phyloP scores from a whole-genome alignment of 805 yeast genomes.

The Priceomyces castillae region DNA sequence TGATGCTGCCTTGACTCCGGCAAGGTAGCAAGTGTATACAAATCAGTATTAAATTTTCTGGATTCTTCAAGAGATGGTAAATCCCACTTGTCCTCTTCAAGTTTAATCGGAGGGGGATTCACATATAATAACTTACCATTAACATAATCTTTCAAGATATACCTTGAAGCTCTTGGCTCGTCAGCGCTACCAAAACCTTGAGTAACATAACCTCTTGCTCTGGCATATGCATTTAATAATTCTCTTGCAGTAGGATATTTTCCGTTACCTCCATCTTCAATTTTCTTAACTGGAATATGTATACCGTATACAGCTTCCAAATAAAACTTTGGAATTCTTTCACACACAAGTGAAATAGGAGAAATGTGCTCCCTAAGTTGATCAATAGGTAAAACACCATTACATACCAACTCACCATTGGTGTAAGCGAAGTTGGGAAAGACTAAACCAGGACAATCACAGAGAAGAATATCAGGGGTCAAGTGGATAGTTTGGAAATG shows the following conservation, averaged over 20 bases:
- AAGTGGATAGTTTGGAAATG: slow-evolving; percentile 95
- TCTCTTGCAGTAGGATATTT: slow-evolving; percentile 81
- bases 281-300: slow-evolving; percentile 69
- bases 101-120: slow-evolving; percentile 77
- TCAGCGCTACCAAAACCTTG: slow-evolving; percentile 98
- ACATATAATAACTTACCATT: slow-evolving; percentile 83
- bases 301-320: slow-evolving; percentile 94
- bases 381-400: slow-evolving; percentile 98
- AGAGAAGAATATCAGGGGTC: slow-evolving; percentile 76
- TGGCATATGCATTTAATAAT: slow-evolving; percentile 84
- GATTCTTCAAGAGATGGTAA: slow-evolving; percentile 40
- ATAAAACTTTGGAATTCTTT: slow-evolving; percentile 83
- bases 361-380: slow-evolving; percentile 91
- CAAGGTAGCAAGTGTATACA: slow-evolving; percentile 61
- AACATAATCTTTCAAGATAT: slow-evolving; percentile 90
- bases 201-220: slow-evolving; percentile 96
- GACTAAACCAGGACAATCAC: slow-evolving; percentile 99
- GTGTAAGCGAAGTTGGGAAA: slow-evolving; percentile 97
- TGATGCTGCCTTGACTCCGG: slow-evolving; percentile 76
- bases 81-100: slow-evolving; percentile 59
- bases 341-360: slow-evolving; percentile 80
- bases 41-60: slow-evolving; percentile 65
- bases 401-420: slow-evolving; percentile 93
- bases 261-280: slow-evolving; percentile 87
- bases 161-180: slow-evolving; percentile 90